Conservation (phyloP, 2,329 filamentous ascomycete species). For the Alternaria brassicicola region DNA sequence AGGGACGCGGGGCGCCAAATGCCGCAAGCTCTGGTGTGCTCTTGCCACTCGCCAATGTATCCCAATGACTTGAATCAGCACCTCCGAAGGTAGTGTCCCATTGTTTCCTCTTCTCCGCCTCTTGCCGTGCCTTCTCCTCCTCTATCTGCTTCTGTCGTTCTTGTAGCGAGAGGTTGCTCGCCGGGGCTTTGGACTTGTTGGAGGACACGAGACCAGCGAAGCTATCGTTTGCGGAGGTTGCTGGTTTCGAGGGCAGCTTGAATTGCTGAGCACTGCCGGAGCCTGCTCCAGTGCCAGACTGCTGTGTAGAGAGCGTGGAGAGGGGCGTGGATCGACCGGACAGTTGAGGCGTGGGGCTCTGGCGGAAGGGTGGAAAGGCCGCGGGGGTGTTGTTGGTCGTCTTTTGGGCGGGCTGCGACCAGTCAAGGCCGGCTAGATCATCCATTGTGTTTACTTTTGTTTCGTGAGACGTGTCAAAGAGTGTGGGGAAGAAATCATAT, state of each 20-base stretch:
- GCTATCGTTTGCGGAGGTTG: slow-evolving; percentile 66
- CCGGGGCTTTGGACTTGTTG: slow-evolving; percentile 61
- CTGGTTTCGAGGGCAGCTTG: slow-evolving; percentile 60
- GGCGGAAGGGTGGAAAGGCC: slow-evolving; percentile 45
- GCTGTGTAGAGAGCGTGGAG: slow-evolving; percentile 46
- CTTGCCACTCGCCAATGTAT: slow-evolving; percentile 67
- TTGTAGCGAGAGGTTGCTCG: slow-evolving; percentile 71
- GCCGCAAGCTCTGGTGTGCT: slow-evolving; percentile 53
- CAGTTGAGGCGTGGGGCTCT: slow-evolving; percentile 48
- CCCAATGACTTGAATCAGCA: slow-evolving; percentile 72
- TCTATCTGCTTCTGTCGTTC: slow-evolving; percentile 72
- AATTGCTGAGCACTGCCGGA: slow-evolving; percentile 47
- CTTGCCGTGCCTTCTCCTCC: slow-evolving; percentile 78
- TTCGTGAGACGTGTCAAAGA: slow-evolving; percentile 6
- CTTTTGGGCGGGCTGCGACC: slow-evolving; percentile 47
- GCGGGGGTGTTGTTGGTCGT: slow-evolving; percentile 36
- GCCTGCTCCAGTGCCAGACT: slow-evolving; percentile 46
- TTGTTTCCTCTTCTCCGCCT: slow-evolving; percentile 73
- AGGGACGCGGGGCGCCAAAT: slow-evolving; percentile 31
- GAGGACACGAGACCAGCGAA: slow-evolving; percentile 78
- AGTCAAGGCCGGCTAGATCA: slow-evolving; percentile 58
- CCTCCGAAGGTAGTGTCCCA: slow-evolving; percentile 78
- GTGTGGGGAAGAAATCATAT: slow-evolving; percentile 23
- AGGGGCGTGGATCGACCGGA: slow-evolving; percentile 50
- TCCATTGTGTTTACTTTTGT: slow-evolving; percentile 53